Evolutionary conservation across 352 stramenopile species (phyloP).

Genomic region (Hyphochytrium catenoides): DNA sequence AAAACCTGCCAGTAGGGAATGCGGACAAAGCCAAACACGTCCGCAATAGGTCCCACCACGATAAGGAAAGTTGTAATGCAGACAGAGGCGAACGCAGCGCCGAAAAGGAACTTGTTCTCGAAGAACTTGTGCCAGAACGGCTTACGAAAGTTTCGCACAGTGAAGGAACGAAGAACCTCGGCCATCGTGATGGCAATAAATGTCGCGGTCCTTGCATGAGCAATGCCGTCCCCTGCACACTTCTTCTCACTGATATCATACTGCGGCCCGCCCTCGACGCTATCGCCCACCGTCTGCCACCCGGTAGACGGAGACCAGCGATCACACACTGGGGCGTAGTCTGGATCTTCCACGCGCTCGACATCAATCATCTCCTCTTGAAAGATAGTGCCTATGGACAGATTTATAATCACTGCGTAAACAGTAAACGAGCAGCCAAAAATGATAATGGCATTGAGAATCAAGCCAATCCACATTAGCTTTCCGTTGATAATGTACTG

Average conservation of each 20-base stretch:
- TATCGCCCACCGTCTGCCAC: conserved; percentile 31
- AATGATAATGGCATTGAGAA: conserved; percentile 27
- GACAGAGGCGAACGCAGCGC: conserved; percentile 23
- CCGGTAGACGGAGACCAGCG: conserved; percentile 24
- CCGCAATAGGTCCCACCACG: conserved; percentile 25
- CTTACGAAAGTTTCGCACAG: conserved; percentile 36
- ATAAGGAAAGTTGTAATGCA: conserved; percentile 23
- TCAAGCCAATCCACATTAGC: conserved; percentile 32
- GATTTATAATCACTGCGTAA: conserved; percentile 32
- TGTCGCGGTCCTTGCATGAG: conserved; percentile 38
- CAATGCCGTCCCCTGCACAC: conserved; percentile 26
- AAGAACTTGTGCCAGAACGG: conserved; percentile 30
- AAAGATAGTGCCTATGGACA: conserved; percentile 29
- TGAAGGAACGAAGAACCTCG: conserved; percentile 44
- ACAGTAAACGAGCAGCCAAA: conserved; percentile 17
- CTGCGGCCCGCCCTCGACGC: conserved; percentile 16
- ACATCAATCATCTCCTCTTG: conserved; percentile 21
- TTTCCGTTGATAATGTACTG: conserved; percentile 24
- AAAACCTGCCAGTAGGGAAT: conserved; percentile 32
- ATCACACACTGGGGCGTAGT: conserved; percentile 24
- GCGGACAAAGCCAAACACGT: conserved; percentile 34
- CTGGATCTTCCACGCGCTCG: conserved; percentile 18
- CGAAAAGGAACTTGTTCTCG: conserved; percentile 31
- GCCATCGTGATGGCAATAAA: conserved; percentile 36
- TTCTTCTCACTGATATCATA: conserved; percentile 28